Base-by-base conservation (phyloP, 306 rosid species). In the Trichosanthes truncata region DNA sequence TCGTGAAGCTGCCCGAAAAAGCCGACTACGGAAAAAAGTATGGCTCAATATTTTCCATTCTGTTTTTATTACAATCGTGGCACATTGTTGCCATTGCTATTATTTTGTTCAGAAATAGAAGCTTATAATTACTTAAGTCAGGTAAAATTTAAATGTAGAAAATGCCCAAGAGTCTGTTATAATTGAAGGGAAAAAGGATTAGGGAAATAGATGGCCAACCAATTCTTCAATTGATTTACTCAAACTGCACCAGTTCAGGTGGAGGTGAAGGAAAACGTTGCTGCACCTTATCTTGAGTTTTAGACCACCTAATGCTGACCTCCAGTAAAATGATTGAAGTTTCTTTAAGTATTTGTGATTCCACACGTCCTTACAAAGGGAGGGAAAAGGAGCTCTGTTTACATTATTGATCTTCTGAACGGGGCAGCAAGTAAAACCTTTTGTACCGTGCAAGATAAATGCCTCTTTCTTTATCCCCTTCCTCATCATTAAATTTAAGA, bases 1-100 rank as follows among this genome's bases (percentile, higher is more conserved):
- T 87, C 91, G 96, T 29, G 96, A 91, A 85, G 96, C 96, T 43
- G 96, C 96, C n/a, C 80, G 96, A 55, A 91, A 91, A 87, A 91
- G 96, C 76, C 89, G 96, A 53, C 71, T 91, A 88, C 84, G 93
- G 57, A 91, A 91, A 72, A 91, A 91, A 84, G 96, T 91, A 89
- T 55, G 85, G 65, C 33, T 60, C n/a, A 0, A 23, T 21, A 10
- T 83, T 46, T 72, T 26, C 4, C 52, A 17, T 79, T 26, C 43
- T 18, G 9, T 38, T 26, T 67, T 53, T 56, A 51, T 26, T 73
- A 1, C 45, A 17, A 81, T 72, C 74, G 11, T 80, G 38, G 1
- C 11, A 21, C 15, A 11, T 14, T n/a, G 40, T 67, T 63, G 79
- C 6, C 53, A 45, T 71, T 21, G 55, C 23, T 31, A 15, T 48